Evolutionary conservation across 179 eudicot genomes (phyloP).

Genomic region (Vitellaria paradoxa): DNA sequence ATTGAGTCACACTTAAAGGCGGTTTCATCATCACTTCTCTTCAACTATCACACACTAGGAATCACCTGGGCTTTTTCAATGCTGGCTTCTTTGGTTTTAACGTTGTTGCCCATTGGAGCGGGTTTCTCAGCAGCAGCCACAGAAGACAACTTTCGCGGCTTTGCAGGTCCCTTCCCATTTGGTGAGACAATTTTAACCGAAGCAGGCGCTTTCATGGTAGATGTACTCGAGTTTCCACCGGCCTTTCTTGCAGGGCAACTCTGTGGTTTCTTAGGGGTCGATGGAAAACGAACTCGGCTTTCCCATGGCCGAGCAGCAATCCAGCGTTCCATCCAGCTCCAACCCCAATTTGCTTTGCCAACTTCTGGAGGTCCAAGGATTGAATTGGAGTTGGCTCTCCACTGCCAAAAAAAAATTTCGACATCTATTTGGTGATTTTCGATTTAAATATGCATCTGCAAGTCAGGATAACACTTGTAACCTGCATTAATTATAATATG

Average conservation of each 20-base stretch:
- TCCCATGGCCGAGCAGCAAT: constrained; percentile 98
- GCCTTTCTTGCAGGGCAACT: constrained; percentile 37
- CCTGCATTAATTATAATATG: too few relatives aligned
- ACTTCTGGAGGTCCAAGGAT: constrained; percentile 57
- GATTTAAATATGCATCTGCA: background rate
- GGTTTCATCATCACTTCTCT: background rate
- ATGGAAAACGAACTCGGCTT: constrained; percentile 44
- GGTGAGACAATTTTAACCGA: constrained; percentile 32
- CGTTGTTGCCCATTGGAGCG: constrained; percentile 25
- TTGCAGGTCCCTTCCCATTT: constrained; percentile 43
- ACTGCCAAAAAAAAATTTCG: constrained; percentile 51
- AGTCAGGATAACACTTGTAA: background rate
- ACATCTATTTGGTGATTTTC: background rate
- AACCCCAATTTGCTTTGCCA: constrained; percentile 83
- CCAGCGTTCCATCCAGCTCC: constrained; percentile 99
- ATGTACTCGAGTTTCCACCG: constrained; percentile 30
- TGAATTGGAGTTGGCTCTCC: constrained; percentile 74
- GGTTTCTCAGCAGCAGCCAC: constrained; percentile 44
- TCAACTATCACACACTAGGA: constrained; percentile 18
- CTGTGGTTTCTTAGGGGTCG: constrained; percentile 51
- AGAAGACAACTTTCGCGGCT: constrained; percentile 48
- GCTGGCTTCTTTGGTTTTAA: constrained; percentile 28
- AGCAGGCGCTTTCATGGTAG: constrained; percentile 26
- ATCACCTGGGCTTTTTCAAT: constrained; percentile 24
- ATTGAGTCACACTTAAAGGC: background rate